These are phyloP conservation scores for Acacia crassicarpa DNA, from an alignment of 306 rosid genomes.

Conservation along the genomic window DNA sequence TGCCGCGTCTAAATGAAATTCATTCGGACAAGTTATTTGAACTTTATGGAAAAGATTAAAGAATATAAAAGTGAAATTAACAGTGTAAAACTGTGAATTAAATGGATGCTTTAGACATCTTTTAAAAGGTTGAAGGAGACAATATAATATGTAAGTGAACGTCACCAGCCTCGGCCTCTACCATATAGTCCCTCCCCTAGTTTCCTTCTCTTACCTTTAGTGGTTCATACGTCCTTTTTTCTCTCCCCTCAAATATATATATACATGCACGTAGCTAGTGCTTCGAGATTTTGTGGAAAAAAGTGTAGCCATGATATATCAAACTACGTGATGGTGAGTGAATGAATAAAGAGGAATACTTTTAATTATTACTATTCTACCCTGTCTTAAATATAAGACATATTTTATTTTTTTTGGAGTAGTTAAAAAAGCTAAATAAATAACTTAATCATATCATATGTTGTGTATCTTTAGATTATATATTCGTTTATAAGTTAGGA, in stretches of 20 bases:
- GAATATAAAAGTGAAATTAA: background rate
- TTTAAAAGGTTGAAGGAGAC: background rate
- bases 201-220: background rate
- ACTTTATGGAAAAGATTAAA: background rate
- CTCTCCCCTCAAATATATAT: background rate
- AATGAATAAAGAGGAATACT: background rate
- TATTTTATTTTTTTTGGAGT: no score
- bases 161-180: background rate
- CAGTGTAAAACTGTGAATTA: background rate
- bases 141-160: background rate
- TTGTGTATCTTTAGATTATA: no score
- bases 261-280: background rate
- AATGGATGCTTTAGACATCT: background rate
- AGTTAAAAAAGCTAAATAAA: no score
- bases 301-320: no score
- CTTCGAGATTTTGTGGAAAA: background rate
- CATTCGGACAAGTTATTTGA: no score
- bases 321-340: background rate
- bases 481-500: no score
- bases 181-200: constrained; percentile 16
- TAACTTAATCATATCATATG: no score
- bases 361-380: background rate
- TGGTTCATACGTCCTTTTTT: background rate
- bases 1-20: no score
- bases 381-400: no score